phyloP scores from a whole-genome alignment of 352 stramenopile species.

The Pythium sp. region DNA sequence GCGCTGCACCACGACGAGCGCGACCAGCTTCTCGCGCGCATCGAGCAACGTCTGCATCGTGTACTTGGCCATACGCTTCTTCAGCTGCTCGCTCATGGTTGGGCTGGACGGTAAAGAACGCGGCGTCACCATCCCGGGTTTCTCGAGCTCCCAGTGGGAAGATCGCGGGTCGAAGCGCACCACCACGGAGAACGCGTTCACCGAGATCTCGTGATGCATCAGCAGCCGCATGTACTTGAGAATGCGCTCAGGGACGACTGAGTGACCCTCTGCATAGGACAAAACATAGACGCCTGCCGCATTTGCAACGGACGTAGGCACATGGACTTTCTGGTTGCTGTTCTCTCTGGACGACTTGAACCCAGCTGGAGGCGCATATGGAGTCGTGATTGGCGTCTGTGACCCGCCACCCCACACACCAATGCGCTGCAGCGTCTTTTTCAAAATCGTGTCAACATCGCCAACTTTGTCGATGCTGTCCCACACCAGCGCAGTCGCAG shows the following conservation, averaged over 20 bases:
- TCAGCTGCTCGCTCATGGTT: conserved; percentile 62
- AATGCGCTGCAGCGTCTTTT: conserved; percentile 64
- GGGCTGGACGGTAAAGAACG: conserved; percentile 70
- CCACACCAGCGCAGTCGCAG: conserved; percentile 46
- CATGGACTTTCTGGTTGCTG: conserved; percentile 13
- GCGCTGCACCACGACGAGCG: conserved; percentile 39
- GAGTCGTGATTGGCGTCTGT: conserved; percentile 79
- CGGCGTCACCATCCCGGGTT: conserved; percentile 79
- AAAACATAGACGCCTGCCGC: conserved; percentile 65
- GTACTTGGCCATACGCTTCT: conserved; percentile 77
- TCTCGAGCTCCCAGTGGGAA: conserved; percentile 73
- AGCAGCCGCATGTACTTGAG: conserved; percentile 86
- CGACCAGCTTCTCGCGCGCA: conserved; percentile 55
- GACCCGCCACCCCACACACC: conserved; percentile 80
- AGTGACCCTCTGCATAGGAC: conserved; percentile 72
- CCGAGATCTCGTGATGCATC: conserved; percentile 83
- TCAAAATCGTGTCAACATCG: conserved; percentile 68
- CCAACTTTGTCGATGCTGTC: conserved; percentile 72
- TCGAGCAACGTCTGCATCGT: conserved; percentile 66
- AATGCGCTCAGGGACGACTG: conserved; percentile 70
- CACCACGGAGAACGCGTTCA: conserved; percentile 82
- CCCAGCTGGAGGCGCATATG: conserved; percentile 33
- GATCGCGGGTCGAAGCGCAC: conserved; percentile 67
- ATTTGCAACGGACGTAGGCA: conserved; percentile 16
- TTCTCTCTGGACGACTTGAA: conserved; percentile 14